These are phyloP conservation scores for Parascedosporium putredinis DNA, from an alignment of 2,329 filamentous ascomycete genomes.

Conservation along the genomic window DNA sequence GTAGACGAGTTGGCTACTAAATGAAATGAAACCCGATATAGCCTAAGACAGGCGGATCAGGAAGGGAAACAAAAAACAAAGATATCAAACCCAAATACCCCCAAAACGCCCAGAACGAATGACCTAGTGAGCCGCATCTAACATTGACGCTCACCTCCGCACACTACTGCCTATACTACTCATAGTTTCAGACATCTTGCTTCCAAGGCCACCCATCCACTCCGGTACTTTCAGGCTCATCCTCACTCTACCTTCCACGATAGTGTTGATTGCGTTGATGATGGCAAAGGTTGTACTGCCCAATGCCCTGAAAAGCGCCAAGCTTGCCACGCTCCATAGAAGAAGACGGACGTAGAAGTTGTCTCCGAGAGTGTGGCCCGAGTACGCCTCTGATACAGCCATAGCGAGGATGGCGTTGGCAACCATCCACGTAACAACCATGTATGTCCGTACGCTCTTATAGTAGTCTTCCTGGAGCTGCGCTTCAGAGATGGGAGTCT, in stretches of 20 bases:
- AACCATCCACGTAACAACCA: slow-evolving; percentile 92
- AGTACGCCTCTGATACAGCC: slow-evolving; percentile 81
- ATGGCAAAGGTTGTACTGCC: slow-evolving; percentile 74
- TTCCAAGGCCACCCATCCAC: slow-evolving; percentile 33
- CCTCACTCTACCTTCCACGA: slow-evolving; percentile 74
- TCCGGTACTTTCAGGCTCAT: slow-evolving; percentile 44
- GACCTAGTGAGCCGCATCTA: no score
- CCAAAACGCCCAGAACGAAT: no score
- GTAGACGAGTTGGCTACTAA: no score
- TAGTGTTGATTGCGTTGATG: slow-evolving; percentile 71
- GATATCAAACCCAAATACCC: slow-evolving; percentile 4
- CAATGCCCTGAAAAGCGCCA: slow-evolving; percentile 81
- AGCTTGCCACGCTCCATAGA: slow-evolving; percentile 76
- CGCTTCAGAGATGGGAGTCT: slow-evolving; percentile 50
- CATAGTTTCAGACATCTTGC: slow-evolving; percentile 35
- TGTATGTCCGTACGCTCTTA: slow-evolving; percentile 92
- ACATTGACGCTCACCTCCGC: slow-evolving; percentile 19
- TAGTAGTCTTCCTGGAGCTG: slow-evolving; percentile 99
- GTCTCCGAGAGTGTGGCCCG: slow-evolving; percentile 55
- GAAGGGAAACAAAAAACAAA: slow-evolving; percentile 9
- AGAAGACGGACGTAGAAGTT: slow-evolving; percentile 93
- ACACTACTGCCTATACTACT: slow-evolving; percentile 38
- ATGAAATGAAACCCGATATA: background rate
- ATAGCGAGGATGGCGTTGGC: slow-evolving; percentile 88
- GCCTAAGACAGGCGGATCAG: slow-evolving; percentile 7